Evolutionary conservation across 306 rosid genomes (phyloP).

Genomic region (Medicago lupulina): DNA sequence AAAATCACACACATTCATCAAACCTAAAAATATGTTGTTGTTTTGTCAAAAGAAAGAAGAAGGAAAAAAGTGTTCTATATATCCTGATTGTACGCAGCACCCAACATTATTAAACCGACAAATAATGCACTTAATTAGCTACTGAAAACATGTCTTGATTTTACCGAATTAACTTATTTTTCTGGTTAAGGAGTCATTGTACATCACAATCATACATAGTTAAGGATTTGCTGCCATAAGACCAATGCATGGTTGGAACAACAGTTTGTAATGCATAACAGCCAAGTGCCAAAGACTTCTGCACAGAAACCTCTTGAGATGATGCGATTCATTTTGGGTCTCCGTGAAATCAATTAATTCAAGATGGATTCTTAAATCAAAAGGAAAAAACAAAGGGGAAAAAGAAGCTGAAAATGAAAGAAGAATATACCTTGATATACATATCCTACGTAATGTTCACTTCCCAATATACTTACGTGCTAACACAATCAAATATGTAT

Average conservation of each 20-base stretch:
- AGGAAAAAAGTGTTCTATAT: too few species aligned
- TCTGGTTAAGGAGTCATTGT: background rate
- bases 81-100: too few species aligned
- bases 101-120: too few species aligned
- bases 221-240: conserved; percentile 44
- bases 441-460: background rate
- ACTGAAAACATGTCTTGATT: too few species aligned
- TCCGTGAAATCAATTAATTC: conserved; percentile 23
- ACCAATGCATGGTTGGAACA: conserved; percentile 10
- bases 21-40: too few species aligned
- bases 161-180: background rate
- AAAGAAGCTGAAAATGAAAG: background rate
- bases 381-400: background rate
- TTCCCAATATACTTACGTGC: too few species aligned
- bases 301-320: conserved; percentile 38
- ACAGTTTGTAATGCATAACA: conserved; percentile 48
- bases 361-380: conserved; percentile 1
- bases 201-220: conserved; percentile 31
- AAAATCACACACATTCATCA: too few species aligned
- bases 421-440: background rate
- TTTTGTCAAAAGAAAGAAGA: too few species aligned
- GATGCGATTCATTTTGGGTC: background rate
- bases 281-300: conserved; percentile 39
- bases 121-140: too few species aligned
- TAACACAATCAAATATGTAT: too few species aligned